phyloP scores from a whole-genome alignment of 177 flowering plant species.

The Vitis hybrid region DNA sequence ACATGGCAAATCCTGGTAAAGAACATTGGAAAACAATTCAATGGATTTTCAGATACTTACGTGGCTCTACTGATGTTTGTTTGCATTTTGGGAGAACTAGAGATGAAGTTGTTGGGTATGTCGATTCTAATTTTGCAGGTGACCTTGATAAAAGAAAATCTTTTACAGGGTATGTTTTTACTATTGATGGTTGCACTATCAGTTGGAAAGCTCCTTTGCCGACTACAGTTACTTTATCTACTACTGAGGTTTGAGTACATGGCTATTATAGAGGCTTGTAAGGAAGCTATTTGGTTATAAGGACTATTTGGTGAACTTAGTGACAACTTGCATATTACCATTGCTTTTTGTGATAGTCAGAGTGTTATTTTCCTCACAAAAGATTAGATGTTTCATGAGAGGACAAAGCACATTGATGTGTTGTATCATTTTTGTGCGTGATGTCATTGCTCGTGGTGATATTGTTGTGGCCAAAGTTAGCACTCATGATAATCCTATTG shows the following conservation, averaged over 20 bases:
- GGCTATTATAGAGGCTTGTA: no score
- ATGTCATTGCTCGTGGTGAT: no score
- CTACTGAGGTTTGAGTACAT: not conserved
- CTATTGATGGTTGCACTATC: not conserved
- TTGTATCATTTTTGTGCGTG: not conserved
- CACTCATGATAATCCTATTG: no score
- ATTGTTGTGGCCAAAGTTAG: no score
- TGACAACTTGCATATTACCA: not conserved
- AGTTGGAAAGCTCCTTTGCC: not conserved
- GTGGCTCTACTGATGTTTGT: not conserved
- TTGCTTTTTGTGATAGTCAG: not conserved
- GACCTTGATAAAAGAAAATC: no score
- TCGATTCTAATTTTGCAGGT: not conserved
- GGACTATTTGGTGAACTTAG: not conserved
- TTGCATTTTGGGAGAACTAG: conserved; percentile 2
- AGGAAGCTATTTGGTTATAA: no score
- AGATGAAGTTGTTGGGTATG: conserved; percentile 1
- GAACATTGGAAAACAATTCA: not conserved
- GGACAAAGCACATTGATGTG: no score
- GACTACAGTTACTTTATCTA: not conserved
- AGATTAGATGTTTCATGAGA: no score
- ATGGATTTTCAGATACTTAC: not conserved
- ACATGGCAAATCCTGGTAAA: not conserved
- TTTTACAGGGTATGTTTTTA: not conserved
- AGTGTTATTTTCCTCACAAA: no score